phyloP scores from a whole-genome alignment of 768 basidiomycete species.

The Rhodotorula diobovata region DNA sequence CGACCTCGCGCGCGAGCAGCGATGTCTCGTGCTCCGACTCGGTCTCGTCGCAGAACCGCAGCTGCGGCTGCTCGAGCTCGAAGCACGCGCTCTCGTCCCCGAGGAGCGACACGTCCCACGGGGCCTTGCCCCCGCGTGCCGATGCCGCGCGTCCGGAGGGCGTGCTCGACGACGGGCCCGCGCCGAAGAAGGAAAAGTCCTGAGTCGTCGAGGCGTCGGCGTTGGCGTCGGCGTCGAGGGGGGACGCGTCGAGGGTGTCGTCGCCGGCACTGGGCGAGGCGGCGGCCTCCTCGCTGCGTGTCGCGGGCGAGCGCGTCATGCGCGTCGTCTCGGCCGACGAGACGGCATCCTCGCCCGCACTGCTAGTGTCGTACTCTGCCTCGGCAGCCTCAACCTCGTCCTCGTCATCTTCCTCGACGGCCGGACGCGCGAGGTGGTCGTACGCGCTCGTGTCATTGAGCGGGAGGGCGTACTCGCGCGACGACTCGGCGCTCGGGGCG shows the following conservation, averaged over 20 bases:
- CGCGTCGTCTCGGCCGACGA: background rate
- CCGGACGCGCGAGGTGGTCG: background rate
- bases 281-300: background rate
- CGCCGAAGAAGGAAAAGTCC: constrained; percentile 1
- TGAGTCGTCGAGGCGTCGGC: background rate
- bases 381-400: background rate
- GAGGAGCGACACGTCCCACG: constrained; percentile 5
- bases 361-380: constrained; percentile 16
- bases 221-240: too few relatives aligned
- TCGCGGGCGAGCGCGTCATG: background rate
- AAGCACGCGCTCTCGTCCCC: constrained; percentile 15
- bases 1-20: background rate
- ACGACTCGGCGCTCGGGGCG: background rate
- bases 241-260: too few relatives aligned
- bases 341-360: background rate
- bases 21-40: constrained; percentile 13
- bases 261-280: background rate
- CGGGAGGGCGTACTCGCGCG: constrained; percentile 18
- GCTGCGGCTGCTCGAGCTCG: constrained; percentile 30
- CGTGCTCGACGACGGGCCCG: background rate
- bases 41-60: constrained; percentile 27
- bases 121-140: too few relatives aligned
- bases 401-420: background rate
- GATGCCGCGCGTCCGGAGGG: background rate
- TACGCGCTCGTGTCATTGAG: constrained; percentile 24